Evolutionary conservation across 179 eudicot genomes (phyloP).

Genomic region (Spinacia oleracea): DNA sequence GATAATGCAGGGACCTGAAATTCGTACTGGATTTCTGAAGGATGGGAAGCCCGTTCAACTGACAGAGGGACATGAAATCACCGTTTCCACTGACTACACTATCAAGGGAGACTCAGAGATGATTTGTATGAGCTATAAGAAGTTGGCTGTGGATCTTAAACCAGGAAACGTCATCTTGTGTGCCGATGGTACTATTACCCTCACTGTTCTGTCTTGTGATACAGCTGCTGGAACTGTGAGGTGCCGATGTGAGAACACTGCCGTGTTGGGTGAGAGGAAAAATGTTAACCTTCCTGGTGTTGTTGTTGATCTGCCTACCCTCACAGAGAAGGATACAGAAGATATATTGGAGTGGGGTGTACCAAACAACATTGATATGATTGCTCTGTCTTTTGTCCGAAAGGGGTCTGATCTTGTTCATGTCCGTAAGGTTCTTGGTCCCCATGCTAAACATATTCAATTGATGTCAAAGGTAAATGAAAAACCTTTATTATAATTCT

Average conservation of each 20-base stretch:
- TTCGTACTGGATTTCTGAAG: slow-evolving; percentile 49
- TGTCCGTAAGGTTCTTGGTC: slow-evolving; percentile 44
- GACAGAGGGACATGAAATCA: slow-evolving; percentile 46
- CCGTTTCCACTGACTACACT: slow-evolving; percentile 38
- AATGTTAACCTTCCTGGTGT: slow-evolving; percentile 53
- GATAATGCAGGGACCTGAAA: slow-evolving; percentile 45
- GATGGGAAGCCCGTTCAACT: slow-evolving; percentile 46
- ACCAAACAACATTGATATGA: slow-evolving; percentile 50
- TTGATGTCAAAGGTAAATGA: slow-evolving; percentile 45
- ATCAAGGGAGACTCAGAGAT: slow-evolving; percentile 41
- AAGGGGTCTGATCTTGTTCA: slow-evolving; percentile 54
- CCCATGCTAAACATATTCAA: slow-evolving; percentile 41
- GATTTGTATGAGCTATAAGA: slow-evolving; percentile 48
- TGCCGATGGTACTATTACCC: slow-evolving; percentile 50
- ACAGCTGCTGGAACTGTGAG: slow-evolving; percentile 40
- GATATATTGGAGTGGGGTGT: slow-evolving; percentile 50
- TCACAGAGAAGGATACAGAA: slow-evolving; percentile 49
- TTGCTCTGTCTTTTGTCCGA: slow-evolving; percentile 49
- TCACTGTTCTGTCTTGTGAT: slow-evolving; percentile 49
- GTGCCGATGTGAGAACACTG: slow-evolving; percentile 48
- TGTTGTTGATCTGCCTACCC: slow-evolving; percentile 48
- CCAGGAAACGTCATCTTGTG: slow-evolving; percentile 46
- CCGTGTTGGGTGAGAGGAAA: slow-evolving; percentile 42
- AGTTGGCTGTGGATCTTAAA: slow-evolving; percentile 43
- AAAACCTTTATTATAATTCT: neutral